Evolutionary conservation across 2,329 filamentous ascomycete species (phyloP).

Genomic region (Phialophora verrucosa): DNA sequence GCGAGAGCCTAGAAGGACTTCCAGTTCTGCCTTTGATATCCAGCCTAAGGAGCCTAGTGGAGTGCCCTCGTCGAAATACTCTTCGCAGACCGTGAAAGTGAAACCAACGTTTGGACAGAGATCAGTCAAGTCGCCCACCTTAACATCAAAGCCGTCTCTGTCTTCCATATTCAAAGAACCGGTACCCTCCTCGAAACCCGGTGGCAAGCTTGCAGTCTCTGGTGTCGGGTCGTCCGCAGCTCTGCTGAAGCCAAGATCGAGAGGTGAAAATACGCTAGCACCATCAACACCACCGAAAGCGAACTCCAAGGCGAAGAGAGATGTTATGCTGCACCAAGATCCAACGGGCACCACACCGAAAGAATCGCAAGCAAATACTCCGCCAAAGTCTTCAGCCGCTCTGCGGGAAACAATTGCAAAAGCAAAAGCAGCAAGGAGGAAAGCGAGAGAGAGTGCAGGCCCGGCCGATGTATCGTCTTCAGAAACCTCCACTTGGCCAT

Average conservation of each 20-base stretch:
- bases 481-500: background rate
- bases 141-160: constrained; percentile 26
- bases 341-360: background rate
- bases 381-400: constrained; percentile 74
- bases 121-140: constrained; percentile 14
- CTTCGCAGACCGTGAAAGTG: constrained; percentile 22
- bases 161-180: constrained; percentile 32
- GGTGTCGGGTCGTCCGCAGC: constrained; percentile 5
- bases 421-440: constrained; percentile 67
- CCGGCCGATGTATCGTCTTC: background rate
- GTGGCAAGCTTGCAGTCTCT: constrained; percentile 17
- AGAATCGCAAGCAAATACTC: constrained; percentile 42
- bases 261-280: constrained; percentile 31
- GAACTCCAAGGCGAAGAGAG: constrained; percentile 17
- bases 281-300: constrained; percentile 26
- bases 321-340: background rate
- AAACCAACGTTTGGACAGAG: constrained; percentile 23
- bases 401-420: constrained; percentile 91
- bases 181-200: background rate
- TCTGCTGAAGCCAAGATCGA: constrained; percentile 28
- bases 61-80: background rate
- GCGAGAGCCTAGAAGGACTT: constrained; percentile 19
- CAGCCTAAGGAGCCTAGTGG: constrained; percentile 5
- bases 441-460: constrained; percentile 12
- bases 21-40: constrained; percentile 24